Conservation (phyloP, 371 early-diverging fungal genomes). For the Apophysomyces elegans region DNA sequence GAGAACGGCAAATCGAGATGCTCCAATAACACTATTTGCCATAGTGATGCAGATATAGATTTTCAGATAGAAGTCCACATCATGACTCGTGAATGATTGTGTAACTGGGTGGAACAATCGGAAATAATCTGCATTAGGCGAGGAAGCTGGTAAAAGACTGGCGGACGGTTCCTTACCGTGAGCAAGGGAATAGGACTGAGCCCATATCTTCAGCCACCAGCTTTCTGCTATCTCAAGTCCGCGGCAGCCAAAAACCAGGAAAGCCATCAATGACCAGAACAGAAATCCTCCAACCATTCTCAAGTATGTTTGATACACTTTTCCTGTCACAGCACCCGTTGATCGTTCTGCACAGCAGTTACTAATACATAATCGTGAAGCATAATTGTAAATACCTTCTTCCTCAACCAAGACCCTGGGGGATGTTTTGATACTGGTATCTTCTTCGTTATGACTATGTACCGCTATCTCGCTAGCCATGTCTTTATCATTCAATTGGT, state of each 20-base stretch:
- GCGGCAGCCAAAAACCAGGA: slow-evolving; percentile 49
- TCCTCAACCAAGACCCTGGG: slow-evolving; percentile 41
- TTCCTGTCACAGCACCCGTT: slow-evolving; percentile 56
- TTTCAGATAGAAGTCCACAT: slow-evolving; percentile 39
- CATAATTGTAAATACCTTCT: slow-evolving; percentile 21
- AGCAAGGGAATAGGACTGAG: slow-evolving; percentile 27
- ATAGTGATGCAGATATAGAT: slow-evolving; percentile 44
- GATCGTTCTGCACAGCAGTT: slow-evolving; percentile 33
- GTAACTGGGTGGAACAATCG: no score
- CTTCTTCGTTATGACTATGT: not conserved
- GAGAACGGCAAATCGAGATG: slow-evolving; percentile 34
- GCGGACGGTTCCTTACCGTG: not conserved
- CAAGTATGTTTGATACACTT: slow-evolving; percentile 54
- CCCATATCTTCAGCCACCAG: slow-evolving; percentile 66
- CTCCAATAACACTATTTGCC: slow-evolving; percentile 26
- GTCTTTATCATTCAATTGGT: slow-evolving; percentile 29
- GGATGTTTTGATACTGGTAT: not conserved
- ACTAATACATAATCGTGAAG: not conserved
- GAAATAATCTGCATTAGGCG: slow-evolving; percentile 17
- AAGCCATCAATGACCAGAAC: slow-evolving; percentile 53
- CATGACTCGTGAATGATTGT: not conserved
- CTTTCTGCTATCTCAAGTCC: slow-evolving; percentile 52
- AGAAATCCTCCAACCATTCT: slow-evolving; percentile 50
- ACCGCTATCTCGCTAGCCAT: not conserved
- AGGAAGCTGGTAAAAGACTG: not conserved